Evolutionary conservation across 768 basidiomycete species (phyloP).

Genomic region (Sutorius australiensis): DNA sequence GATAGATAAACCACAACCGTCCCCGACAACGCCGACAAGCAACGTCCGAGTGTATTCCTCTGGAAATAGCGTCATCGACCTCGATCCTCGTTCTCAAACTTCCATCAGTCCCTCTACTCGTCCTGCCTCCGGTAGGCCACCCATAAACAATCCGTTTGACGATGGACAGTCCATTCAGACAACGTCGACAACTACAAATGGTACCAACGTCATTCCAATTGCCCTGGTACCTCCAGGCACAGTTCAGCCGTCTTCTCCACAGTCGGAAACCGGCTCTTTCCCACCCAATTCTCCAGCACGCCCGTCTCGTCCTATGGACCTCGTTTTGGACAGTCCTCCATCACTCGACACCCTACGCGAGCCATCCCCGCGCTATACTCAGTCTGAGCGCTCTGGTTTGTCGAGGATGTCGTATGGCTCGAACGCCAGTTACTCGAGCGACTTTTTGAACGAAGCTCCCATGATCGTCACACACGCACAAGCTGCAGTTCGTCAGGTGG

Average conservation of each 20-base stretch:
- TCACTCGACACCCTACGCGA: constrained; percentile 47
- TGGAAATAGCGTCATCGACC: constrained; percentile 53
- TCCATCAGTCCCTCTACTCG: constrained; percentile 15
- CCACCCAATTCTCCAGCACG: constrained; percentile 44
- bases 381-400: constrained; percentile 52
- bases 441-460: constrained; percentile 76
- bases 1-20: constrained; percentile 50
- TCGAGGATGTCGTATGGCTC: constrained; percentile 72
- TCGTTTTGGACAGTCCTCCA: constrained; percentile 60
- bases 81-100: constrained; percentile 49
- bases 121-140: constrained; percentile 19
- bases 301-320: constrained; percentile 55
- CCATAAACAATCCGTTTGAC: constrained; percentile 64
- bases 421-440: constrained; percentile 70
- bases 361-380: constrained; percentile 36
- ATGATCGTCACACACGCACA: constrained; percentile 74
- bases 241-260: constrained; percentile 29
- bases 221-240: constrained; percentile 68
- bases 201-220: constrained; percentile 85
- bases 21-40: constrained; percentile 20
- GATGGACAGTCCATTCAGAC: constrained; percentile 81
- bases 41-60: constrained; percentile 48
- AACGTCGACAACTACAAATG: constrained; percentile 63
- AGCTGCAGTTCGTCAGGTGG: constrained; percentile 60
- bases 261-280: constrained; percentile 29